These are phyloP conservation scores for Naganishia sp. DNA, from an alignment of 1,284 basidiomycete species.

Conservation along the genomic window DNA sequence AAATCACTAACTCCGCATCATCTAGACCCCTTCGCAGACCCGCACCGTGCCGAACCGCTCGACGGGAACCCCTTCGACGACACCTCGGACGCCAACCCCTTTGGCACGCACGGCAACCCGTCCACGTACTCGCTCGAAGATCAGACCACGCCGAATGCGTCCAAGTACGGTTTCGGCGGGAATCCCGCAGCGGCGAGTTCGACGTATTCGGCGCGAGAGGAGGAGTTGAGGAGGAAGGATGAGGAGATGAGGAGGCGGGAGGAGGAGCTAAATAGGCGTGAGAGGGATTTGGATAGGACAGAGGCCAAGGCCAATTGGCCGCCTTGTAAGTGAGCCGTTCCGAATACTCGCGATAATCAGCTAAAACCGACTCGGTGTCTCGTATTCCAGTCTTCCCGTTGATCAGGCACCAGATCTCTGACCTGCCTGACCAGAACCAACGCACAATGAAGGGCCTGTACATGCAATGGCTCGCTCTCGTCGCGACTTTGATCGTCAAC, in stretches of 20 bases:
- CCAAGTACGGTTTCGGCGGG: conserved; percentile 34
- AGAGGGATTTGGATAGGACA: conserved; percentile 38
- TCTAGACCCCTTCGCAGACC: conserved; percentile 46
- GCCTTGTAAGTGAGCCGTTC: conserved; percentile 43
- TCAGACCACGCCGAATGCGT: conserved; percentile 29
- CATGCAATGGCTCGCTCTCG: conserved; percentile 80
- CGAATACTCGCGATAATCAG: too few relatives aligned
- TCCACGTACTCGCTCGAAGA: conserved; percentile 48
- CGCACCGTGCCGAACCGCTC: conserved; percentile 36
- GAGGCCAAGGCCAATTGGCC: conserved; percentile 53
- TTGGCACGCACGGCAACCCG: conserved; percentile 42
- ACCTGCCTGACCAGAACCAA: conserved; percentile 82
- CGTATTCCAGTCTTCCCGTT: conserved; percentile 71
- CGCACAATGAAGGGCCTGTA: conserved; percentile 78
- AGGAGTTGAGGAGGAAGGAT: conserved; percentile 44
- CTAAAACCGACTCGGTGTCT: neutral
- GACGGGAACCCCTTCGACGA: conserved; percentile 48
- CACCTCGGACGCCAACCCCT: conserved; percentile 43
- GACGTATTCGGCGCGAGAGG: conserved; percentile 33
- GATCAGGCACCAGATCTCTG: conserved; percentile 86
- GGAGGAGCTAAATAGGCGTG: conserved; percentile 40
- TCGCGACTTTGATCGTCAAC: conserved; percentile 79
- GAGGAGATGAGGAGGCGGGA: conserved; percentile 44
- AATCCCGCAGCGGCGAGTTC: conserved; percentile 32
- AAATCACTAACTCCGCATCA: neutral